Evolutionary conservation across 129 eudicot species (phyloP), one percentile per base, ranked within the genome.

Genomic region (Centella asiatica): DNA sequence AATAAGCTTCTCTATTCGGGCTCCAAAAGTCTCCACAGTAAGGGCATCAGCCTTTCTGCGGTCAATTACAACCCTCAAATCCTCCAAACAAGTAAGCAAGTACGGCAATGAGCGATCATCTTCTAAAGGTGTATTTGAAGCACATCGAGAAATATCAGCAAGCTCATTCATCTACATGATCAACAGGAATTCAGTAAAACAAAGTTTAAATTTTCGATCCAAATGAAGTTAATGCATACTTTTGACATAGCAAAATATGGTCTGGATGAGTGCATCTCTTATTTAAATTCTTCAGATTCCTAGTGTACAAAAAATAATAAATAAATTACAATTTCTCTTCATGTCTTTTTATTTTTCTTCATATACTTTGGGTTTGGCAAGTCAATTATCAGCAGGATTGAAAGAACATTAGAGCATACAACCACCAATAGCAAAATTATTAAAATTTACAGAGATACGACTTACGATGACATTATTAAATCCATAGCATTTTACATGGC

Each of bases 1-100:
- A 57, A 90, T 90, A 71, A 90, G 77, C 83, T 90, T 86, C 81
- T 90, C 97, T 69, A 90, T 86, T 20, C 97, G 97, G 19, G 95
- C 85, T 47, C 95, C 97, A 83, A 90, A 90, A 23, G 95, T 90
- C 66, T 90, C 87, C 20, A 90, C 95, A 0, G 95, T 90, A 20
- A 86, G 89, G 0, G 93, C 87, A 65, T 90, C 89, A 45, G 79
- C 77, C 58, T 90, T 90, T 71, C 92, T 60, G 37, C 89, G 86
- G 49, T 77, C 97, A 50, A 72, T 73, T 59, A 86, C 89, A 70
- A 81, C 86, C 73, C 83, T 81, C 71, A 90, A 79, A 74, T 86
- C 93, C 71, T 90, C 97, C 63, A 90, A 89, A 75, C 97, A 90
- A 44, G 89, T 68, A 66, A 90, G 76, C 77, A 90, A 79, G 75